phyloP scores from a whole-genome alignment of 306 rosid genomes.

The Biancaea sappan region DNA sequence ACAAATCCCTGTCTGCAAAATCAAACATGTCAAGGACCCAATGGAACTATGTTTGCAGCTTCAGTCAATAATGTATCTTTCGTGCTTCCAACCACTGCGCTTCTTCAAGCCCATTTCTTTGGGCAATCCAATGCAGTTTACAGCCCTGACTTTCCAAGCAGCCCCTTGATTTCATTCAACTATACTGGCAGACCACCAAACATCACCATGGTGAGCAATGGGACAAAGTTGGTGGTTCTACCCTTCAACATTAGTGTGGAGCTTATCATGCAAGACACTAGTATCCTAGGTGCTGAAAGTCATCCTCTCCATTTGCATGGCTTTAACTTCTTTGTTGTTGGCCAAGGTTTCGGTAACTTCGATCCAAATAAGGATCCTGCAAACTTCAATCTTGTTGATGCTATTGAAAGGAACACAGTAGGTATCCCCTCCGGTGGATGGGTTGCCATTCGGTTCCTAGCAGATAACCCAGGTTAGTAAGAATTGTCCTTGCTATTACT shows the following conservation, averaged over 20 bases:
- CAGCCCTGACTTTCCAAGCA: slow-evolving; percentile 37
- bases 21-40: slow-evolving; percentile 53
- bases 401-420: slow-evolving; percentile 51
- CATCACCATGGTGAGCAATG: slow-evolving; percentile 46
- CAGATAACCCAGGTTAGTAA: slow-evolving; percentile 56
- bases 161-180: slow-evolving; percentile 41
- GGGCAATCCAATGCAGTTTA: slow-evolving; percentile 46
- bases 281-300: slow-evolving; percentile 46
- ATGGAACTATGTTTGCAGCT: slow-evolving; percentile 54
- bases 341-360: slow-evolving; percentile 59
- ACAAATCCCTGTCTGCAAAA: slow-evolving; percentile 44
- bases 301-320: slow-evolving; percentile 66
- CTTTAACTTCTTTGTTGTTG: slow-evolving; percentile 52
- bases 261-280: slow-evolving; percentile 53
- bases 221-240: slow-evolving; percentile 52
- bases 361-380: slow-evolving; percentile 41
- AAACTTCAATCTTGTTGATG: slow-evolving; percentile 49
- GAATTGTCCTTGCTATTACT: background rate
- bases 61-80: slow-evolving; percentile 55
- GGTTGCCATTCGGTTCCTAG: slow-evolving; percentile 49
- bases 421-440: slow-evolving; percentile 57
- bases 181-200: slow-evolving; percentile 49
- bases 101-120: slow-evolving; percentile 50
- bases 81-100: slow-evolving; percentile 42
- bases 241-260: slow-evolving; percentile 48